These are phyloP conservation scores for Actinomortierella ambigua DNA, from an alignment of 371 early-diverging fungal species.

Conservation along the genomic window DNA sequence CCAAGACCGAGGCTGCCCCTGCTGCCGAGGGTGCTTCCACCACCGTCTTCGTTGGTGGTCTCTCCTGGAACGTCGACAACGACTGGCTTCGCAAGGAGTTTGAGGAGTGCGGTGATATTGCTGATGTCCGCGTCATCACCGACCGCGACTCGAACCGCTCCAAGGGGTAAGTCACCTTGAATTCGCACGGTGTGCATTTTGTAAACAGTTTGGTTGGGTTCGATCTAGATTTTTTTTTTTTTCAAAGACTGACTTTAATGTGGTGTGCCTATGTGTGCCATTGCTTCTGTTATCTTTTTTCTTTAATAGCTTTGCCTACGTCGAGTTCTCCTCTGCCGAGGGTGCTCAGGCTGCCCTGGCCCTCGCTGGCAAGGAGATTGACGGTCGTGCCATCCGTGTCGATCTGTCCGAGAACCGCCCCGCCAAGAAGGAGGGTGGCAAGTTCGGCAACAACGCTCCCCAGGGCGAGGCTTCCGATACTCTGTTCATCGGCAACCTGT, in stretches of 20 bases:
- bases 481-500: constrained; percentile 93
- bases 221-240: too few relatives aligned
- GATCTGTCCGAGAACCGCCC: constrained; percentile 53
- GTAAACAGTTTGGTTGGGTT: too few relatives aligned
- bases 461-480: constrained; percentile 61
- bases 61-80: constrained; percentile 68
- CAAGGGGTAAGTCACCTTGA: constrained; percentile 73
- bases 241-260: too few relatives aligned
- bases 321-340: constrained; percentile 64
- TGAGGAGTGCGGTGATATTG: constrained; percentile 65
- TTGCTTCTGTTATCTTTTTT: not conserved
- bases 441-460: constrained; percentile 50
- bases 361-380: constrained; percentile 69
- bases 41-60: constrained; percentile 74
- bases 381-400: constrained; percentile 69
- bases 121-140: constrained; percentile 69
- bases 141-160: constrained; percentile 65
- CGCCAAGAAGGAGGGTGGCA: constrained; percentile 47
- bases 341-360: constrained; percentile 66
- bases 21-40: constrained; percentile 46
- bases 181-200: too few relatives aligned
- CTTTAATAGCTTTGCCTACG: constrained; percentile 63
- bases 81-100: constrained; percentile 66
- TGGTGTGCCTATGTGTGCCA: not conserved
- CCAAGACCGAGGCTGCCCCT: constrained; percentile 53